Base-by-base conservation (phyloP, 1,284 basidiomycete genomes). In the Pseudozyma sp. region DNA sequence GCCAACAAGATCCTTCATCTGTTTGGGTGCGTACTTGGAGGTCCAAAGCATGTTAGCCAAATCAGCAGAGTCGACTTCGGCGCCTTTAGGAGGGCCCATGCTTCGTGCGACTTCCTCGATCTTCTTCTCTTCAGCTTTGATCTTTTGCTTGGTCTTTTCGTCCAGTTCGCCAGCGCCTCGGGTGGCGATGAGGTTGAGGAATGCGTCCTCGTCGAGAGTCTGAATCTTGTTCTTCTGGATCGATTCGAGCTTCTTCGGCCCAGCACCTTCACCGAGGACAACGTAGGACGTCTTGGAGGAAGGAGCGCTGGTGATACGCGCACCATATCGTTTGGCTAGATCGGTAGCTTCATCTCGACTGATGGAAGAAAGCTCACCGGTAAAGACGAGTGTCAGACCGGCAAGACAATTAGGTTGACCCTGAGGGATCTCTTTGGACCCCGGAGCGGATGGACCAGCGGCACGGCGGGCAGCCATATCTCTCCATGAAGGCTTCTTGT, bases 201-300 rank as follows among this genome's bases (percentile, higher is more conserved):
- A 97, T 13, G 89, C 90, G 81, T 98, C 95, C 85, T 99, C 96
- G 69, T 89, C 89, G 19, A 98, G 86, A 0, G 92, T 94, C 68
- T 88, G 88, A 42, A 97, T 87, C 51, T 82, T 82, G 76, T 93
- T 90, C 82, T 93, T 93, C 85, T 92, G 89, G 86, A 98, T 95
- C 39, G 91, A 91, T 13, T 89, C 89, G 31, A 99, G 86, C 85
- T 99, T 99, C 62, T 90, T 90, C 0, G 91, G 91, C 0, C 97
- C 97, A 0, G 96, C 94, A 54, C 92, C 91, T 25, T 91, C 89
- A 1, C 97, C 97, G 0, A 98, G 85, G 10, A 99, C 89, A 51
- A 99, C 94, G 77, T 90, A 99, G 38, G 91, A 90, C 0, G 96
- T 99, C 82, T 92, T 94, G 39, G 92, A 91, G 0, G 96, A 98